These are phyloP conservation scores for Dactylellina sp. DNA, from an alignment of 2,329 filamentous ascomycete genomes.

Conservation along the genomic window DNA sequence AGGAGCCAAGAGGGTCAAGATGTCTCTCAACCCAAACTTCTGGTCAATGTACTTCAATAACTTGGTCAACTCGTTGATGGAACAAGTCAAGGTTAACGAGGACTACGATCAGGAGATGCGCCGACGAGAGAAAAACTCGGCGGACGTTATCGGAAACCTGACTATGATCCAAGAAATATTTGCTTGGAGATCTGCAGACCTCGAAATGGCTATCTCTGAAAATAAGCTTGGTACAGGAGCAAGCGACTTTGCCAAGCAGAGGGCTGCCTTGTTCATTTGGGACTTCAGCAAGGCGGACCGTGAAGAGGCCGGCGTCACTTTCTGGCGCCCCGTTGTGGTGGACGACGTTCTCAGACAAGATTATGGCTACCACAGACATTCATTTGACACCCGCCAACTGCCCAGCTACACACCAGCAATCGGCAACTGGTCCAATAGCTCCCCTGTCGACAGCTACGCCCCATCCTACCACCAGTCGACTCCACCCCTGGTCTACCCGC, in stretches of 20 bases:
- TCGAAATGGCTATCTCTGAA: conserved; percentile 50
- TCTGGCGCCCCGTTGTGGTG: conserved; percentile 52
- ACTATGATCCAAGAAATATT: conserved; percentile 61
- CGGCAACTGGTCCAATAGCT: conserved; percentile 55
- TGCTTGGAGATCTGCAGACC: conserved; percentile 56
- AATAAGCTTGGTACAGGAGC: conserved; percentile 34
- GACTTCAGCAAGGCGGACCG: conserved; percentile 60
- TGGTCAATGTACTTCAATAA: conserved; percentile 56
- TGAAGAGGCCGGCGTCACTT: conserved; percentile 52
- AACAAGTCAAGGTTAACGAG: conserved; percentile 37
- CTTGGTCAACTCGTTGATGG: conserved; percentile 44
- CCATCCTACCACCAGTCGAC: conserved; percentile 56
- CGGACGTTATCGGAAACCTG: conserved; percentile 59
- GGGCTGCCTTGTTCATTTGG: conserved; percentile 60
- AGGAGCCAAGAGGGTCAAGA: conserved; percentile 54
- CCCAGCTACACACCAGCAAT: conserved; percentile 55
- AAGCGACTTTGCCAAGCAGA: conserved; percentile 53
- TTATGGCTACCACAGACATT: conserved; percentile 47
- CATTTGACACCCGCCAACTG: conserved; percentile 51
- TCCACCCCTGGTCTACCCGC: conserved; percentile 48
- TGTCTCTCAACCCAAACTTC: conserved; percentile 52
- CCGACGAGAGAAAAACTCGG: conserved; percentile 57
- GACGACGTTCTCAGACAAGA: conserved; percentile 47
- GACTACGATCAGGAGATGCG: conserved; percentile 55
- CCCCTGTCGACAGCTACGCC: conserved; percentile 51